These are phyloP conservation scores for Penicillium sp. DNA, from an alignment of 2,329 filamentous ascomycete species.

Conservation along the genomic window DNA sequence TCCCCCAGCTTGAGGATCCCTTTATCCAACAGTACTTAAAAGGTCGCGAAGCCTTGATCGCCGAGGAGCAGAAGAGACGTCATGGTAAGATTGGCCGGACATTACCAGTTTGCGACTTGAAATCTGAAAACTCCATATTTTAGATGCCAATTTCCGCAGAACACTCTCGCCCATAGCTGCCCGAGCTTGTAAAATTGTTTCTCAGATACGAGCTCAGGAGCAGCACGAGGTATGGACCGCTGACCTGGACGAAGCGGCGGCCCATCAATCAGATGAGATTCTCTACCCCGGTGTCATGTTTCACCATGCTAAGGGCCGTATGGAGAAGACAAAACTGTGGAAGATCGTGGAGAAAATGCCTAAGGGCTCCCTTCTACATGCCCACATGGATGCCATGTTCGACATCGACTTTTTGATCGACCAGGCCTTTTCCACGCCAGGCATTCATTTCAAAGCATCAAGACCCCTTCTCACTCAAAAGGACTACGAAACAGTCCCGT, in stretches of 20 bases:
- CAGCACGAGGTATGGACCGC: conserved; percentile 75
- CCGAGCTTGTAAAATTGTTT: conserved; percentile 78
- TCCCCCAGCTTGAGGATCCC: conserved; percentile 63
- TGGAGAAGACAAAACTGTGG: conserved; percentile 86
- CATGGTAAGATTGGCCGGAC: conserved; percentile 63
- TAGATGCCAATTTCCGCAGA: conserved; percentile 38
- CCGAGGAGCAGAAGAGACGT: conserved; percentile 78
- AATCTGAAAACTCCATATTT: background rate
- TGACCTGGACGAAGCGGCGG: conserved; percentile 71
- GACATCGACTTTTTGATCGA: conserved; percentile 80
- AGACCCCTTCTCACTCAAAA: conserved; percentile 59
- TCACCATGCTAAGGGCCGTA: conserved; percentile 78
- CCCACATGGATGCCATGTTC: conserved; percentile 89
- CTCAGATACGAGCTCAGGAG: conserved; percentile 78
- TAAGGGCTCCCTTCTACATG: conserved; percentile 73
- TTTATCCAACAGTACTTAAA: conserved; percentile 82
- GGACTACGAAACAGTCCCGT: conserved; percentile 58
- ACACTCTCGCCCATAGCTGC: conserved; percentile 76
- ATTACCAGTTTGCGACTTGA: conserved; percentile 4
- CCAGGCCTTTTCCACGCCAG: conserved; percentile 69
- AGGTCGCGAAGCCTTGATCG: conserved; percentile 75
- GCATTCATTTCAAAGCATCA: conserved; percentile 71
- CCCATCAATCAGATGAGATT: conserved; percentile 63
- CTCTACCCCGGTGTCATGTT: conserved; percentile 95
- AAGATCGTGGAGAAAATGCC: conserved; percentile 83